Evolutionary conservation across 73 alveolate species (phyloP), one percentile per base, ranked within the genome.

Genomic region (Symbiodinium natans): DNA sequence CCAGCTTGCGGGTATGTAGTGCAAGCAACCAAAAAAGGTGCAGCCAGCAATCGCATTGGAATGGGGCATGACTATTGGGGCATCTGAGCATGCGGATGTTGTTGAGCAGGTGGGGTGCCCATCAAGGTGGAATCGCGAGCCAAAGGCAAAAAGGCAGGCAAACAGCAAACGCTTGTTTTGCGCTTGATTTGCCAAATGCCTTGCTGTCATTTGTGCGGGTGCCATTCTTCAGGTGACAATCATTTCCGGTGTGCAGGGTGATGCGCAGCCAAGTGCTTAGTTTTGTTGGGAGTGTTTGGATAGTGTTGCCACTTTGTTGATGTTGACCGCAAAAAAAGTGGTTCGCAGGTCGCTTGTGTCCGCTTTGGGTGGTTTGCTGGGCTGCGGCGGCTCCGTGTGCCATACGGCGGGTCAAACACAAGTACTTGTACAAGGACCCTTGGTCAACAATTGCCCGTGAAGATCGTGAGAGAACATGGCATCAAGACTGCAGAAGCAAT

Each of bases 41-140:
- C 3, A 31, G 29, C 41, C 92, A 34, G 3, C 41, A 41, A 23
- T 46, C 38, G 36, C 46, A 42, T 1, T 3, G 15, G 31, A 31
- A 19, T 41, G 73, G 63, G 88, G 38, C 39, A 36, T 3, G 33
- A 80, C 23, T 36, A 15, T 80, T 1, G 27, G 3, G n/a, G 4
- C 38, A 19, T 10, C 19, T 52, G 71, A 13, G 19, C 36, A 25
- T 29, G 36, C 36, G 33, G 36, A 29, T 73, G 21, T 11, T 7
- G 46, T 31, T 38, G n/a, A 6, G 36, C 59, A 80, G 92, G 92
- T 34, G 41, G 43, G 43, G 19, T 83, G 40, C 97, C 97, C 27
- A 90, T 90, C 97, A 90, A 90, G 46, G 97, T 90, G 97, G 97
- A 90, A 34, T 90, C 97, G 54, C 97, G 97, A 34, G 97, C 97